These are phyloP conservation scores for Ceratorhiza oryzae-sativae DNA, from an alignment of 1,284 basidiomycete genomes.

Conservation along the genomic window DNA sequence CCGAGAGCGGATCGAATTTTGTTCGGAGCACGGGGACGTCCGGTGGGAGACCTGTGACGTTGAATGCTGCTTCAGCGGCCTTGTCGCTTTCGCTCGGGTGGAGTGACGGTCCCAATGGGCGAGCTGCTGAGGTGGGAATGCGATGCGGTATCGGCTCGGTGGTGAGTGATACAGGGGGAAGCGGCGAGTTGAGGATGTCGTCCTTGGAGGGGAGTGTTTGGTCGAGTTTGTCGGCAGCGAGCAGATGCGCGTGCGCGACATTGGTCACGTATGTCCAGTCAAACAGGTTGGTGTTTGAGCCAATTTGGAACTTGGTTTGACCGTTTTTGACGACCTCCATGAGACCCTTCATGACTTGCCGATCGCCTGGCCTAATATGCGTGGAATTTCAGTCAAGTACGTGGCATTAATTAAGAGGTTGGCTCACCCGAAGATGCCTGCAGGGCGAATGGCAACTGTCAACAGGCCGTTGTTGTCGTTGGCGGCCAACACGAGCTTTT, in stretches of 20 bases:
- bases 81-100: slow-evolving; percentile 62
- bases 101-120: slow-evolving; percentile 80
- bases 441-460: slow-evolving; percentile 90
- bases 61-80: slow-evolving; percentile 67
- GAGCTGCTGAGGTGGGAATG: slow-evolving; percentile 78
- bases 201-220: slow-evolving; percentile 52
- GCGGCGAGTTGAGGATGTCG: slow-evolving; percentile 60
- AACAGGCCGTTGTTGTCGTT: slow-evolving; percentile 84
- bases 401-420: slow-evolving; percentile 24
- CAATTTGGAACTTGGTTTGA: slow-evolving; percentile 93
- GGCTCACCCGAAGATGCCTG: slow-evolving; percentile 94
- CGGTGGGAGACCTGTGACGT: slow-evolving; percentile 57
- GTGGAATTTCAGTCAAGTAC: slow-evolving; percentile 2
- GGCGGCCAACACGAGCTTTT: slow-evolving; percentile 82
- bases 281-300: slow-evolving; percentile 91
- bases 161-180: slow-evolving; percentile 70
- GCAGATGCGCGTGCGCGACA: slow-evolving; percentile 91
- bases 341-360: slow-evolving; percentile 84
- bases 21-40: slow-evolving; percentile 70
- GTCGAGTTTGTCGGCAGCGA: slow-evolving; percentile 86
- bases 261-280: slow-evolving; percentile 99
- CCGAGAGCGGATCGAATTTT: slow-evolving; percentile 75
- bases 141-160: slow-evolving; percentile 59
- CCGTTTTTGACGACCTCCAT: slow-evolving; percentile 81
- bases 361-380: slow-evolving; percentile 81